These are phyloP conservation scores for Sutorius australiensis DNA, from an alignment of 768 basidiomycete genomes.

Conservation along the genomic window DNA sequence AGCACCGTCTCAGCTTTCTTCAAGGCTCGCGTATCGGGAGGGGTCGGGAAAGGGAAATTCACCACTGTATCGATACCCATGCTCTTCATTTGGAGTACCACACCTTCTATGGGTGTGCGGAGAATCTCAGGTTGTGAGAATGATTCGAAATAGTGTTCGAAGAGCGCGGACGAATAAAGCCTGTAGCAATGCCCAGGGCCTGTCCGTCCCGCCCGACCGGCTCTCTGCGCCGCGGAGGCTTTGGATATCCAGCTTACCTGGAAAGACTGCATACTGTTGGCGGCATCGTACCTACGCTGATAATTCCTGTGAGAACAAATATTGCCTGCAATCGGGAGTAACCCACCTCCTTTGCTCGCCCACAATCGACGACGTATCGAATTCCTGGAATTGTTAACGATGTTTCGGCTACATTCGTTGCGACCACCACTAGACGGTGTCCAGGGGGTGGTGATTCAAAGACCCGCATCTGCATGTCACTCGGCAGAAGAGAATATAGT, in stretches of 20 bases:
- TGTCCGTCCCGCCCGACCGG: conserved; percentile 95
- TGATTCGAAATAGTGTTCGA: conserved; percentile 85
- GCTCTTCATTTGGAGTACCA: conserved; percentile 97
- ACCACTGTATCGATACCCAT: conserved; percentile 97
- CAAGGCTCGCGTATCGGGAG: conserved; percentile 76
- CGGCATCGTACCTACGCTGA: conserved; percentile 78
- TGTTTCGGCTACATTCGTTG: conserved; percentile 96
- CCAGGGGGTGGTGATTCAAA: conserved; percentile 82
- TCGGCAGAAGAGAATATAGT: conserved; percentile 87
- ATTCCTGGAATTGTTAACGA: conserved; percentile 96
- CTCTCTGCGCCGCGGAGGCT: conserved; percentile 89
- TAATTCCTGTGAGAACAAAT: neutral
- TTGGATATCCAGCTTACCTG: conserved; percentile 93
- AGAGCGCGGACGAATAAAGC: conserved; percentile 92
- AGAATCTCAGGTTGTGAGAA: conserved; percentile 91
- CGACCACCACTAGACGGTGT: conserved; percentile 84
- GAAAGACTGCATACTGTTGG: conserved; percentile 86
- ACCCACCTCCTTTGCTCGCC: conserved; percentile 86
- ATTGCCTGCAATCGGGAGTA: neutral
- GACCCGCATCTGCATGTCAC: conserved; percentile 92
- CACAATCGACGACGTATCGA: conserved; percentile 96
- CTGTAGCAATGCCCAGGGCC: conserved; percentile 98
- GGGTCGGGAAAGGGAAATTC: conserved; percentile 98
- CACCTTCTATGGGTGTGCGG: conserved; percentile 93
- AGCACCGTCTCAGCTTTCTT: conserved; percentile 80